Conservation (phyloP, 805 yeast species). For the Candida andamanensis region DNA sequence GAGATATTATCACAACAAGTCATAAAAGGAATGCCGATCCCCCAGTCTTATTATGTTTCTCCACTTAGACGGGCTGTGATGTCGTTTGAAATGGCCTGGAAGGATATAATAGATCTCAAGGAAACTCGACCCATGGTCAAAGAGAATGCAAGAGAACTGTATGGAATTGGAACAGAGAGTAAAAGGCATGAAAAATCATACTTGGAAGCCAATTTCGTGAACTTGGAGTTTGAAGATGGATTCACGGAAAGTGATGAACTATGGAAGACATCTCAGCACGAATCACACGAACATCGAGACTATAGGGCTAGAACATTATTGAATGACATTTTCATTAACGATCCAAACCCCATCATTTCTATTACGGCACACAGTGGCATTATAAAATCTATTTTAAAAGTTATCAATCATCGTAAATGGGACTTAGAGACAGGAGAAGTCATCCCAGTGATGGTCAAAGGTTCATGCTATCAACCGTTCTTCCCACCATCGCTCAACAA, state of each 20-base stretch:
- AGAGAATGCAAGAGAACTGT: slow-evolving; percentile 27
- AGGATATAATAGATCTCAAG: slow-evolving; percentile 13
- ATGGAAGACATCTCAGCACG: slow-evolving; percentile 21
- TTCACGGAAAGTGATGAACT: slow-evolving; percentile 20
- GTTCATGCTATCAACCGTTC: slow-evolving; percentile 7
- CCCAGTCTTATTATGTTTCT: slow-evolving; percentile 23
- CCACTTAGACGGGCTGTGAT: slow-evolving; percentile 28
- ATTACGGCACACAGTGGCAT: slow-evolving; percentile 27
- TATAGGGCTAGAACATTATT: slow-evolving; percentile 22
- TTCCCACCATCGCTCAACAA: slow-evolving; percentile 8
- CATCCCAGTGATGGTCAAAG: slow-evolving; percentile 23
- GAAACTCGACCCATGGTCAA: slow-evolving; percentile 18
- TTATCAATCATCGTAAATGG: slow-evolving; percentile 20
- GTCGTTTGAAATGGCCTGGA: slow-evolving; percentile 26
- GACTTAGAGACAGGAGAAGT: slow-evolving; percentile 22
- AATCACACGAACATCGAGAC: slow-evolving; percentile 21
- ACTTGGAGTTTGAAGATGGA: slow-evolving; percentile 19
- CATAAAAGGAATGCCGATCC: slow-evolving; percentile 16
- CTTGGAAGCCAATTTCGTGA: slow-evolving; percentile 16
- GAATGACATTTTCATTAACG: slow-evolving; percentile 21
- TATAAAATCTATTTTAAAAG: slow-evolving; percentile 21
- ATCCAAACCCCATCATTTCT: slow-evolving; percentile 17
- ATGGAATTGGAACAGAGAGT: slow-evolving; percentile 28
- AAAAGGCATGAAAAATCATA: slow-evolving; percentile 21
- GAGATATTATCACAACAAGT: slow-evolving; percentile 15